phyloP scores from a whole-genome alignment of 495 filamentous ascomycete genomes.

The Neurospora sp. region DNA sequence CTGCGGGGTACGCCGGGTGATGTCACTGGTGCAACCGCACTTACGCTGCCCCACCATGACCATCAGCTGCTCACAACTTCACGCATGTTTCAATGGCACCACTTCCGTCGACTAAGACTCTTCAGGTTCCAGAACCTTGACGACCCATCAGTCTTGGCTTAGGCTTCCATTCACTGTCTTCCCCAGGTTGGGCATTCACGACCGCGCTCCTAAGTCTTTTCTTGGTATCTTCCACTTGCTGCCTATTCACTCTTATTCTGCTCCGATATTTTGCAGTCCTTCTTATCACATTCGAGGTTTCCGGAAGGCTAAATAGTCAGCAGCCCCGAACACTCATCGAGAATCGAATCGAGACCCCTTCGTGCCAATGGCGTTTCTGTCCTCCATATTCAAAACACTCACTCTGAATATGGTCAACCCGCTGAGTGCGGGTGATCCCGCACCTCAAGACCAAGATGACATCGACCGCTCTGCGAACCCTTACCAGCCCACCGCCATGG shows the following conservation, averaged over 20 bases:
- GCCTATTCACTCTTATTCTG: neutral
- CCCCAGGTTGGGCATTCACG: neutral
- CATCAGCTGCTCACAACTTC: neutral
- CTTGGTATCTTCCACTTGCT: neutral
- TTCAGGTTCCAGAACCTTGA: neutral
- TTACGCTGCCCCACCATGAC: neutral
- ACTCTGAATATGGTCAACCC: neutral
- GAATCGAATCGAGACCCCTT: neutral
- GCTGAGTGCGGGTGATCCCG: constrained; percentile 8
- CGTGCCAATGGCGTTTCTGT: neutral
- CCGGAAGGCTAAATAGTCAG: neutral
- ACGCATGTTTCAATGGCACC: neutral
- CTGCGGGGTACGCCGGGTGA: neutral
- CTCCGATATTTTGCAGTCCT: neutral
- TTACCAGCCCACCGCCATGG: constrained; percentile 26
- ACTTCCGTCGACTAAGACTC: neutral
- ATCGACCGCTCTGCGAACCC: neutral
- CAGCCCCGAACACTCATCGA: neutral
- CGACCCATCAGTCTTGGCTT: neutral
- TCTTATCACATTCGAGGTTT: neutral
- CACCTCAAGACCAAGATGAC: constrained; percentile 9
- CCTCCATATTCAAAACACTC: neutral
- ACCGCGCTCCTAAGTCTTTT: neutral
- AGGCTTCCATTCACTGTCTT: neutral
- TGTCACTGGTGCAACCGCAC: neutral